These are phyloP conservation scores for Lenwebbia sp. DNA, from an alignment of 345 rosid genomes.

Conservation along the genomic window DNA sequence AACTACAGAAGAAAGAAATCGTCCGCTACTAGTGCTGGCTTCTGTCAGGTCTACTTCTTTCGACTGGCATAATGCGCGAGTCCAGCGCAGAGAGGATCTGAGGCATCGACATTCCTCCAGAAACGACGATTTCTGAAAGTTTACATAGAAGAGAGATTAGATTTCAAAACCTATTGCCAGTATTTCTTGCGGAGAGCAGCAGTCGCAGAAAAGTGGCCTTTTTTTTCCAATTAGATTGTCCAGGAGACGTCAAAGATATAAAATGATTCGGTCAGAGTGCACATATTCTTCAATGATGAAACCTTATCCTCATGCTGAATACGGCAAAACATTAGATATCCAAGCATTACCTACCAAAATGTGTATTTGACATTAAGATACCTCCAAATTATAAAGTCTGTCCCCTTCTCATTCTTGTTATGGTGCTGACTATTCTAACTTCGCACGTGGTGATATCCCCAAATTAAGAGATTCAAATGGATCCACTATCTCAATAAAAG, in stretches of 20 bases:
- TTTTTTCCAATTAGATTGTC: background rate
- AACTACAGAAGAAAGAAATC: background rate
- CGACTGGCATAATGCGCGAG: constrained; percentile 23
- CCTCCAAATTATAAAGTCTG: background rate
- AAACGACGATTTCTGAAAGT: constrained; percentile 83
- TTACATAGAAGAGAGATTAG: background rate
- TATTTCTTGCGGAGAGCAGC: background rate
- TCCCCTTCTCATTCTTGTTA: background rate
- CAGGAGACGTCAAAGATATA: background rate
- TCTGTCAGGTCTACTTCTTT: constrained; percentile 55
- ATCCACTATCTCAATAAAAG: background rate
- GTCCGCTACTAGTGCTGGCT: background rate
- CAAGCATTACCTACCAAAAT: background rate
- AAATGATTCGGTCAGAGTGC: background rate
- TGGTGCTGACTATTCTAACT: background rate
- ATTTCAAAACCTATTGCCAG: background rate
- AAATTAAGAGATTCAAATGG: background rate
- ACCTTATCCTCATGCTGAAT: background rate
- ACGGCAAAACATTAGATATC: background rate
- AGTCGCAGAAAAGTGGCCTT: background rate
- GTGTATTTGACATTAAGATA: background rate
- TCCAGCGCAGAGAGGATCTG: constrained; percentile 72
- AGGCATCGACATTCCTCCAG: constrained; percentile 99
- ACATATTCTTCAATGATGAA: background rate
- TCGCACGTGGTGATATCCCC: background rate